Conservation (phyloP, 306 rosid genomes). For the Senna siamea region DNA sequence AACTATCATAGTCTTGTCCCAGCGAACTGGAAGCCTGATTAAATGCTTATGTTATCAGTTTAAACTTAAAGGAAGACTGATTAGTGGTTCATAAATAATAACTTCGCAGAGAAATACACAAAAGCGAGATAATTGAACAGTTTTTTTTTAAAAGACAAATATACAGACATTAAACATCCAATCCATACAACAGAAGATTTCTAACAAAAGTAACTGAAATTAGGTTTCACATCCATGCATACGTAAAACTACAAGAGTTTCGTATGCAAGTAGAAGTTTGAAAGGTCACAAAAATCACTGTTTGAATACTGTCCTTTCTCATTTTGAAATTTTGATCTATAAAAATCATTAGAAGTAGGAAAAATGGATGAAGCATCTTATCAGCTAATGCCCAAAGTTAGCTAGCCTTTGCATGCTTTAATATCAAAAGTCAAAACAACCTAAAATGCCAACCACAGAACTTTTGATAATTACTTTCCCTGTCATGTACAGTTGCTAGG, state of each 20-base stretch:
- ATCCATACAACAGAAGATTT: no score
- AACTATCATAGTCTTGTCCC: conserved; percentile 96
- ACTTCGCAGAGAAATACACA: background rate
- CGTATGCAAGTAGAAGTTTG: no score
- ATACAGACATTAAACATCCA: no score
- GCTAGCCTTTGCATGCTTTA: background rate
- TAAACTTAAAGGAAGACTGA: conserved; percentile 16
- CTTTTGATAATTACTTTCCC: background rate
- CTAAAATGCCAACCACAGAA: background rate
- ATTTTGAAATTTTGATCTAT: background rate
- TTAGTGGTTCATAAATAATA: conserved; percentile 10
- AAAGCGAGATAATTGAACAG: background rate
- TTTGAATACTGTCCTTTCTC: background rate
- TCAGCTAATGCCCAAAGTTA: background rate
- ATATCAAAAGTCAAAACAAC: background rate
- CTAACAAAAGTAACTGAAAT: no score
- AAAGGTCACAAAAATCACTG: no score
- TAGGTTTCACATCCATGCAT: no score
- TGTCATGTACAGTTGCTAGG: background rate
- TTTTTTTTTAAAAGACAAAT: background rate
- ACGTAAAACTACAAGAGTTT: no score
- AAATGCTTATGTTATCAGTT: conserved; percentile 35
- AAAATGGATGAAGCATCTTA: background rate
- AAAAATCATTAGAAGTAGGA: background rate
- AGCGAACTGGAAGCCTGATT: conserved; percentile 95